A percentile compares a stretch with the other conserved stretches of the same genome.
phyloP scores from a whole-genome alignment of 257 asterid species.

The Plantago ovata region DNA sequence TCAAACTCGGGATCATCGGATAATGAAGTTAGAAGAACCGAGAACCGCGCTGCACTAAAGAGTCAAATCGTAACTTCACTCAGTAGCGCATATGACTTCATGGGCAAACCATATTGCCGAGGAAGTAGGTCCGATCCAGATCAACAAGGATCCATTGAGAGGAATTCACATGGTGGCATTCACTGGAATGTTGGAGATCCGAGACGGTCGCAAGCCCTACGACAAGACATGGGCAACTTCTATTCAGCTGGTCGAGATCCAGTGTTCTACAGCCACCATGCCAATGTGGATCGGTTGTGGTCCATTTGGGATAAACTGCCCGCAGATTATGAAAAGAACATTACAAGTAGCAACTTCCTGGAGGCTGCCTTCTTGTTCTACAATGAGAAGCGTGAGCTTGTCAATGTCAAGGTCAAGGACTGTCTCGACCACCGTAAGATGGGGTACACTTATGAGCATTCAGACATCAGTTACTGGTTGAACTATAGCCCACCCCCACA shows the following conservation, averaged over 20 bases:
- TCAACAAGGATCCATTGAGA: slow-evolving; percentile 29
- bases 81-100: slow-evolving; percentile 21
- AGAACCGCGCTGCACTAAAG: slow-evolving; percentile 27
- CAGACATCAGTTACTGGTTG: slow-evolving; percentile 23
- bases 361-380: slow-evolving; percentile 24
- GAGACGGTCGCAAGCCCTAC: not conserved
- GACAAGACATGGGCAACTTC: slow-evolving; percentile 29
- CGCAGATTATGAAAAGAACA: slow-evolving; percentile 1
- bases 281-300: slow-evolving; percentile 33
- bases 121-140: slow-evolving; percentile 7
- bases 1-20: slow-evolving; percentile 16
- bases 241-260: no score
- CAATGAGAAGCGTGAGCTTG: slow-evolving; percentile 21
- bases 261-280: slow-evolving; percentile 29
- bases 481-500: slow-evolving; percentile 21
- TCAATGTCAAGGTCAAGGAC: slow-evolving; percentile 21
- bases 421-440: not conserved
- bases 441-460: slow-evolving; percentile 21
- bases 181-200: slow-evolving; percentile 31
- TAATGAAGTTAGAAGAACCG: slow-evolving; percentile 21
- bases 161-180: slow-evolving; percentile 28
- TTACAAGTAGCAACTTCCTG: slow-evolving; percentile 15
- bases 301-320: slow-evolving; percentile 10
- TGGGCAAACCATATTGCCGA: slow-evolving; percentile 25
- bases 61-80: slow-evolving; percentile 26